Evolutionary conservation across 441 rosid genomes (phyloP), one percentile per base, ranked within the genome.

Genomic region (Francoa sonchifolia): DNA sequence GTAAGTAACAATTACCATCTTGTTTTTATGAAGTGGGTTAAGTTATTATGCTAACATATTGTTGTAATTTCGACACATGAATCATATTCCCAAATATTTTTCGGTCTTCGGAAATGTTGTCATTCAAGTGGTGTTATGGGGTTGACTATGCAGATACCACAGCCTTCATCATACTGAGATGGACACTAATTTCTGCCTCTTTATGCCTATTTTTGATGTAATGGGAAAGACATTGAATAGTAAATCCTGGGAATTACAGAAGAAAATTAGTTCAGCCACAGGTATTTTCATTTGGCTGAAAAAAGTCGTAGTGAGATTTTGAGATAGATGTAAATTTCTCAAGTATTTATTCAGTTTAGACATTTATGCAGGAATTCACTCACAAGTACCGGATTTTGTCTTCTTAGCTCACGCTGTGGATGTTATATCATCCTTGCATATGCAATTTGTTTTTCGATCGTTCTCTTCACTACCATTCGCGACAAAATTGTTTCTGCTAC

Each of bases 341-440:
- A n/a, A n/a, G n/a, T n/a, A n/a, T n/a, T n/a, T n/a, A n/a, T n/a
- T n/a, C n/a, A n/a, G n/a, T n/a, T n/a, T n/a, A n/a, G n/a, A n/a
- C n/a, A n/a, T n/a, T 8, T 16, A 22, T 58, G 60, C 69, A 77
- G 83, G 33, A 3, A 52, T 54, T 30, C 6, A 50, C 0, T 39
- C 52, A 47, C 65, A 62, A 47, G 76, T 63, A 8, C 79, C 98
- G 10, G 95, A 82, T 59, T 90, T 90, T 11, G 98, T 90, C 42
- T 90, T 90, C 79, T 65, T 90, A 32, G 98, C 93, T 0, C 98
- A 90, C 51, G 83, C 61, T 5, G 95, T 90, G 7, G 98, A 90
- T 55, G 22, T 90, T 1, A 39, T 63, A 12, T 68, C 85, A 1
- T 44, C 79, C 0, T 37, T 80, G 72, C 98, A 90, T 35, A 74